Base-by-base conservation (phyloP, 345 rosid species). In the Adansonia digitata region DNA sequence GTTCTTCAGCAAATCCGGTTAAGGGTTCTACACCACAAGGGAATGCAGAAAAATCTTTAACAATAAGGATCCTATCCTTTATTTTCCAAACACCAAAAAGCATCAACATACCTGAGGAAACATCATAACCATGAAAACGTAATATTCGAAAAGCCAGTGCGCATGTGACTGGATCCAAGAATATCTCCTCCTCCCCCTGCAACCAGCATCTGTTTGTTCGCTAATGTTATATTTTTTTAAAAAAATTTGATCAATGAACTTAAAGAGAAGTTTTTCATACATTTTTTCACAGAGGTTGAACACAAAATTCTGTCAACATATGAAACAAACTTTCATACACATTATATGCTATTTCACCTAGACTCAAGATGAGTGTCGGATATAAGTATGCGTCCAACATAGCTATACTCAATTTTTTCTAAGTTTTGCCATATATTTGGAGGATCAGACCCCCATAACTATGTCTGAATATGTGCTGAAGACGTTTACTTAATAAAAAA, bases 101-200 rank as follows among this genome's bases (percentile, higher is more conserved):
- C 42, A 75, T 60, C 17, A 69, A 57, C 43, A 77, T 79, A 89
- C 99, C 99, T 74, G 88, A 78, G 74, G 93, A 85, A 75, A 93
- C 92, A 77, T 86, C 82, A 74, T 91, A 91, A 65, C 98, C 92
- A 59, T 87, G 81, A 64, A 75, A 53, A 51, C 90, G 89, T 73
- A 93, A 77, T 63, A 91, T 49, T n/a, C 91, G 89, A 74, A 91
- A 95, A 56, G 97, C 92, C 90, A 91, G 77, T 14, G 94, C 93
- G 51, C 90, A 87, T 74, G 92, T 84, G 18, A 84, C 76, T 62
- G 77, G 27, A 77, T 91, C 94, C 74, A 78, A 78, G 82, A 85
- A 83, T 83, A 90, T 83, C 74, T 88, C 92, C 78, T 89, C 94
- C 72, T 87, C 89, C 24, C 90, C 92, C 81, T 82, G 88, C 78